These are phyloP conservation scores for Secale cereale DNA, from an alignment of 176 grass and related monocot species.

Conservation along the genomic window DNA sequence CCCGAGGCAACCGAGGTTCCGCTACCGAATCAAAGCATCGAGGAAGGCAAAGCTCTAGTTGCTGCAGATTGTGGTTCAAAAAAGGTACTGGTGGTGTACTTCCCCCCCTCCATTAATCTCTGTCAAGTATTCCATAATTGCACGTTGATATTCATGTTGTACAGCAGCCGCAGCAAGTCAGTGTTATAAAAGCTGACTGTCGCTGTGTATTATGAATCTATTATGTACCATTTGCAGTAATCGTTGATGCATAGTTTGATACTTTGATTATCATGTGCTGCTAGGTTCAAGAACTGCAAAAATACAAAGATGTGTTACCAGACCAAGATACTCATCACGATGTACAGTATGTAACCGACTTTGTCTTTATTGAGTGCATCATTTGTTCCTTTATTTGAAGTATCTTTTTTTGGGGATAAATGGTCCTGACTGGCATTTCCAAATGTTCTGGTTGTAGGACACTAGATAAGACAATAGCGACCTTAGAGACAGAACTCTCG, in stretches of 20 bases:
- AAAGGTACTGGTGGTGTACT: slow-evolving; percentile 33
- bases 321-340: slow-evolving; percentile 58
- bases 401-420: too few species aligned
- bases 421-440: slow-evolving; percentile 10
- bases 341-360: slow-evolving; percentile 48
- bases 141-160: background rate
- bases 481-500: slow-evolving; percentile 84
- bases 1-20: slow-evolving; percentile 68
- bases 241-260: background rate
- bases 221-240: background rate
- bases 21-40: slow-evolving; percentile 34
- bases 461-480: slow-evolving; percentile 79
- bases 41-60: slow-evolving; percentile 33
- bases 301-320: slow-evolving; percentile 45
- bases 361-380: slow-evolving; percentile 17
- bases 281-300: slow-evolving; percentile 49
- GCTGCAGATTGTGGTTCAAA: slow-evolving; percentile 55
- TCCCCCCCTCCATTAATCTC: background rate
- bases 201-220: background rate
- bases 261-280: slow-evolving; percentile 14
- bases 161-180: background rate
- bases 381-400: background rate
- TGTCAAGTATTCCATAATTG: background rate
- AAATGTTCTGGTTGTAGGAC: slow-evolving; percentile 37
- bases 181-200: background rate